Evolutionary conservation across 1,139 yeast genomes (phyloP), one percentile per base, ranked within the genome.

Genomic region (Yamadazyma atmosphaerica): DNA sequence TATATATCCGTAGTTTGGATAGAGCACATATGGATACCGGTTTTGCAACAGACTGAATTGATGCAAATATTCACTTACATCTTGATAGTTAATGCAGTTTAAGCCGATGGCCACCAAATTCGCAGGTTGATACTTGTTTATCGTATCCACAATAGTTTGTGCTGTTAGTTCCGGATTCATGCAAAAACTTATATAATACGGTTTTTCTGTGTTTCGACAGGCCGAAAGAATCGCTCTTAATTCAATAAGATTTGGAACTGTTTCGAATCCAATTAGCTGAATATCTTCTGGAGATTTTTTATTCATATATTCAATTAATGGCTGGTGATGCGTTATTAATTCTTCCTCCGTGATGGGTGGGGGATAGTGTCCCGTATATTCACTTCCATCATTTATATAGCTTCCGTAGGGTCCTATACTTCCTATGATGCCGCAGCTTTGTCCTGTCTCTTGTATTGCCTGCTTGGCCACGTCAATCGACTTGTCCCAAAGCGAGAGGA

Each of bases 371-470:
- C 90, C 90, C 2, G 82, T 79, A 51, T 81, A 84, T 50, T 84
- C 92, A 1, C 81, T 68, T 1, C 89, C 89, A 46, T 79, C 72
- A 18, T 82, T 79, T 30, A 82, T 55, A 45, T 58, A 78, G 0
- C 87, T 83, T 1, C 89, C 90, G 52, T 77, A 84, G 0, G 92
- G 88, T 0, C 90, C 92, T n/a, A 83, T 55, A 8, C 85, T 77
- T 0, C 83, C 89, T 9, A 33, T 18, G 21, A 38, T 26, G 11
- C 36, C 18, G 13, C 32, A 23, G 18, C 11, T 14, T 26, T 4
- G 34, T 36, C 33, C 41, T 50, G 34, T 22, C 6, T 27, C 40
- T 17, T 34, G 38, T 30, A 49, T 49, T 1, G 75, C 78, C 2
- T 50, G 45, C 10, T 45, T 39, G 12, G 66, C 68, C 18, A 63